Percentiles rank a stretch among this genome's conserved stretches.
Conservation (phyloP, 768 basidiomycete genomes). For the Kwoniella shandongensis region DNA sequence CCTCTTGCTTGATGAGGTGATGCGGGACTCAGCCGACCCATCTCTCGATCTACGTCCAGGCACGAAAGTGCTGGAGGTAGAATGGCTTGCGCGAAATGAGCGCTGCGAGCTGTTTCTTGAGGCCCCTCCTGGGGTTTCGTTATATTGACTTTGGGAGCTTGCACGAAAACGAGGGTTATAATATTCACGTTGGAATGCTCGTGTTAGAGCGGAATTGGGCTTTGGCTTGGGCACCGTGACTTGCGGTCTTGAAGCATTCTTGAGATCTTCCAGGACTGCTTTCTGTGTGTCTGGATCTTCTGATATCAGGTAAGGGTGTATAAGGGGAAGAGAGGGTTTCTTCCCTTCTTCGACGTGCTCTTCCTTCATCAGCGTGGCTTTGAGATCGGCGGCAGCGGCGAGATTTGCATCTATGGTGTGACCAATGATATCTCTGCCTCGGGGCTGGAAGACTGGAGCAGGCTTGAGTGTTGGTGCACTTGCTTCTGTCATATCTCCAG, state of each 20-base stretch:
- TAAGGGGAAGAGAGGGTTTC: not conserved
- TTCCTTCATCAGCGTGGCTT: slow-evolving; percentile 3
- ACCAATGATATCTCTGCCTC: slow-evolving; percentile 10
- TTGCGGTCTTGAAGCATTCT: too few relatives aligned
- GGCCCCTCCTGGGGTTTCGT: too few relatives aligned
- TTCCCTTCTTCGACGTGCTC: not conserved
- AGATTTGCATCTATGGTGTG: slow-evolving; percentile 4
- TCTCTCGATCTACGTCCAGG: not conserved
- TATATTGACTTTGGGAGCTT: not conserved
- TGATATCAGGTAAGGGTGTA: not conserved
- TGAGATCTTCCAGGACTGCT: too few relatives aligned
- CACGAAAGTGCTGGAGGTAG: too few relatives aligned
- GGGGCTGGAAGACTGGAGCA: not conserved
- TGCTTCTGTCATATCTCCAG: too few relatives aligned
- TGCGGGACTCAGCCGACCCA: slow-evolving; percentile 1
- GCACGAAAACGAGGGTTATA: slow-evolving; percentile 1
- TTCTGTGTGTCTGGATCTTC: too few relatives aligned
- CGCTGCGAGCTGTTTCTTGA: too few relatives aligned
- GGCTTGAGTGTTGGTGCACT: not conserved
- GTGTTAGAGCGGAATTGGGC: too few relatives aligned
- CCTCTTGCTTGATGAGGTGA: not conserved
- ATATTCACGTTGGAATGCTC: slow-evolving; percentile 14
- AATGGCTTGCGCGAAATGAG: too few relatives aligned
- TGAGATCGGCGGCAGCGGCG: slow-evolving; percentile 5
- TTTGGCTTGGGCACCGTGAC: too few relatives aligned